Base-by-base conservation (phyloP, 768 basidiomycete species). In the Phaeolepiota aurea region DNA sequence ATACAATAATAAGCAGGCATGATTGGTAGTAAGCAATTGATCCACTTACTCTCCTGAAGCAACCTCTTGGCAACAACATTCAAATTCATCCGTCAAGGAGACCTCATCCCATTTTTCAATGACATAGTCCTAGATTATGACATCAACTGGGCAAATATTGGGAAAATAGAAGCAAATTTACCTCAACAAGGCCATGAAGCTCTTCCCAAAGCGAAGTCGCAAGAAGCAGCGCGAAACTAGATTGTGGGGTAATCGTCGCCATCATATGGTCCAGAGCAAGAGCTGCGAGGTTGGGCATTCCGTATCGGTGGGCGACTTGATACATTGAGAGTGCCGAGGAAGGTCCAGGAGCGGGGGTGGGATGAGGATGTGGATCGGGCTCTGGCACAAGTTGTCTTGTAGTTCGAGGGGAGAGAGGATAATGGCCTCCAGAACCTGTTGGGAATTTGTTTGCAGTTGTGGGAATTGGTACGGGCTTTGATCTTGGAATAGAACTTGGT, bases 61-160 rank as follows among this genome's bases (percentile, higher is more conserved):
- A 15, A 85, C 76, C 51, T 84, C 82, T 52, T 76, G 66, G 50
- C 81, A 84, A 49, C 80, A 81, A 46, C 64, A 66, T 53, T 84
- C 82, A 50, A 85, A 83, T 48, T 81, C 81, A 5, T 66, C 65
- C 1, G 73, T 77, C 13, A 63, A 59, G 16, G 76, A 77, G 5
- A 85, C 81, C 42, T 79, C 77, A 32, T 78, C 76, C 82, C 83
- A 87, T 49, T 76, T 74, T n/a, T 81, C 75, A 1, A 87, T 79
- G 16, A 87, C 77, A 44, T 78, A 87, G 53, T 87, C 82, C 74
- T 82, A 47, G 1, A 46, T 37, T 23, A 48, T 20, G 13, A 42
- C 37, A 37, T 40, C 44, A 25, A 34, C 11, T 10, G 20, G 10
- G 20, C n/a, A 3, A 25, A 34, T 4, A 33, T 32, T 30, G 46